Evolutionary conservation across 768 basidiomycete genomes (phyloP).

Genomic region (Boletus reticulatus): DNA sequence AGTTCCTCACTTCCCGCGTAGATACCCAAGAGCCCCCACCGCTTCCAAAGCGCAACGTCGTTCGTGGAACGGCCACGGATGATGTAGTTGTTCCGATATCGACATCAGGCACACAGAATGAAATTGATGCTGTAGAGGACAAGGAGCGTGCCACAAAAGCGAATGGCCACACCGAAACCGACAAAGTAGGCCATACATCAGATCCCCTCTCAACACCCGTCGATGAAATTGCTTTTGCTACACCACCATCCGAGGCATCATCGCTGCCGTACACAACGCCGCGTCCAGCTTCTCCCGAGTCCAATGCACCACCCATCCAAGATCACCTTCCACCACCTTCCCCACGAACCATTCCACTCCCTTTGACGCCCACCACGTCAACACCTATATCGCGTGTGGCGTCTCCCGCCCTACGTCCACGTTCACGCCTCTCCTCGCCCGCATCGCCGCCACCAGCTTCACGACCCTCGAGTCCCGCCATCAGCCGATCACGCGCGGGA

Average conservation of each 20-base stretch:
- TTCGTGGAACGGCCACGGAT: constrained; percentile 26
- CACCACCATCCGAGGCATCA: constrained; percentile 8
- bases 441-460: constrained; percentile 29
- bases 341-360: constrained; percentile 22
- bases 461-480: constrained; percentile 29
- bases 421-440: constrained; percentile 30
- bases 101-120: background rate
- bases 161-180: constrained; percentile 6
- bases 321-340: constrained; percentile 14
- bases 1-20: constrained; percentile 11
- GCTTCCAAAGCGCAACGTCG: constrained; percentile 48
- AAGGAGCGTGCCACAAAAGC: background rate
- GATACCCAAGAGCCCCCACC: constrained; percentile 39
- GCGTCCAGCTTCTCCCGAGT: constrained; percentile 8
- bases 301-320: constrained; percentile 1
- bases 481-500: constrained; percentile 23
- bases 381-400: constrained; percentile 24
- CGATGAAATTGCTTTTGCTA: constrained; percentile 22
- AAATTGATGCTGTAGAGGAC: background rate
- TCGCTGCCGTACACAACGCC: background rate
- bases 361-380: constrained; percentile 22
- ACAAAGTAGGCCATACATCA: constrained; percentile 9
- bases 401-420: constrained; percentile 30
- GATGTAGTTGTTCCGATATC: constrained; percentile 2
- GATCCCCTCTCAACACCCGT: constrained; percentile 14